phyloP scores from a whole-genome alignment of 2,329 filamentous ascomycete genomes.

The Fusarium phyllophilum region DNA sequence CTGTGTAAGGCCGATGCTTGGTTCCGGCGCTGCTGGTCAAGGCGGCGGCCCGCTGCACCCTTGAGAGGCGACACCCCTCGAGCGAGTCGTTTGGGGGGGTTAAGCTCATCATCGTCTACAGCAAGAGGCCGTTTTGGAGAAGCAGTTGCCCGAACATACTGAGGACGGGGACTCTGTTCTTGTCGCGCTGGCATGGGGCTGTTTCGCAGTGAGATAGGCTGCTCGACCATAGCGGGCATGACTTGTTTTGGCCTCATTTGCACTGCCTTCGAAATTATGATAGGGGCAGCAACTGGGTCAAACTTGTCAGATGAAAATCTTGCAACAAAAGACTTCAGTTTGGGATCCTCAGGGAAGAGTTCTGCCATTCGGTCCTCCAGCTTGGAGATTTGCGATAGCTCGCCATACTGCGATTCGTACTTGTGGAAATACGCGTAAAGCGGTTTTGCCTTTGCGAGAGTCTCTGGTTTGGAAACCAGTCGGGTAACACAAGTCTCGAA shows the following conservation, averaged over 20 bases:
- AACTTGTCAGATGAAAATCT: constrained; percentile 79
- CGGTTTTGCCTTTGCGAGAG: constrained; percentile 78
- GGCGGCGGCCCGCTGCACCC: constrained; percentile 83
- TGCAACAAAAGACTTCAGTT: constrained; percentile 77
- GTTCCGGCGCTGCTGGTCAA: constrained; percentile 79
- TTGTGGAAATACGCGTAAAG: constrained; percentile 94
- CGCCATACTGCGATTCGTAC: constrained; percentile 94
- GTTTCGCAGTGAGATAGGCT: constrained; percentile 56
- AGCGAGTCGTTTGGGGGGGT: constrained; percentile 84
- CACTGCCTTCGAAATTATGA: constrained; percentile 82
- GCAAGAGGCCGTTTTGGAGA: constrained; percentile 72
- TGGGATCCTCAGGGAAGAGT: constrained; percentile 89
- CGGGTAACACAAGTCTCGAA: constrained; percentile 94
- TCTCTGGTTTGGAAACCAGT: constrained; percentile 80
- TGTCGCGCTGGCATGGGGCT: constrained; percentile 54
- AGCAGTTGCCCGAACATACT: constrained; percentile 59
- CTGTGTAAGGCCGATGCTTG: constrained; percentile 77
- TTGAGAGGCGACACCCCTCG: constrained; percentile 95
- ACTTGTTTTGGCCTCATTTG: constrained; percentile 76
- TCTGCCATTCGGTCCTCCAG: constrained; percentile 93
- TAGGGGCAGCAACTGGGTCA: constrained; percentile 82
- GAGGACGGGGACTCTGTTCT: constrained; percentile 59
- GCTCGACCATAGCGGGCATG: constrained; percentile 63
- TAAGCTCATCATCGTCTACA: constrained; percentile 76
- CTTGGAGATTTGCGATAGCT: constrained; percentile 88